Evolutionary conservation across 768 basidiomycete genomes (phyloP), one percentile per base, ranked within the genome.

Genomic region (Suillus ampliporus): DNA sequence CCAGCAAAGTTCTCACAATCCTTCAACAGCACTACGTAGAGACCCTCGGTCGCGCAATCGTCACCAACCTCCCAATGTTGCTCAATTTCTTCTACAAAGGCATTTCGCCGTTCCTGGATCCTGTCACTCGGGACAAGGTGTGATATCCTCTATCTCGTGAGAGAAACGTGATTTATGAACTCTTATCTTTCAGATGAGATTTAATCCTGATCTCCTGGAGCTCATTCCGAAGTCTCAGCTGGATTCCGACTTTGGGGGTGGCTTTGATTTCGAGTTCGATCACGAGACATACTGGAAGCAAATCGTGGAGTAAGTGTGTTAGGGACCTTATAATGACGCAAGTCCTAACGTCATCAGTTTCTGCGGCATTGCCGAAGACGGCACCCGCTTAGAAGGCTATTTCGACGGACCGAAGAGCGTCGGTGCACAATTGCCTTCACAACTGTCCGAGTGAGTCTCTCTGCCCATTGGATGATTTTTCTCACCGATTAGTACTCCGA

Each of bases 1-100:
- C 90, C 0, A 81, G 89, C 58, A 92, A 94, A 77, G 89, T 83
- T 50, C 82, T 95, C 23, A 79, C 83, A 60, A 94, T 95, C 68
- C 82, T 95, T 46, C 94, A 95, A 71, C 86, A 92, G 65, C 92
- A 96, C 73, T 96, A 96, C 69, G 90, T 91, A 38, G 93, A 95
- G 74, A 91, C 92, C 5, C 85, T 96, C 46, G 94, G 94, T 35
- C 84, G 92, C 14, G 94, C 91, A 34, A 80, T 95, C 43, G 89
- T 95, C 54, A 86, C 91, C 53, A 94, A 94, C 71, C 86, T 94
- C 31, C 92, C 94, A 5, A 75, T 83, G 65, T 80, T 94, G 13
- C 82, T 91, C 52, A 86, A 73, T 69, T 90, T 91, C 76, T 90
- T 92, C 77, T 90, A 88, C 75, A 95, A 90, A 69, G 92, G 89